A percentile compares a stretch with the other conserved stretches of the same genome.
Conservation (phyloP, 441 rosid species). For the Arabidopsis lyrata region DNA sequence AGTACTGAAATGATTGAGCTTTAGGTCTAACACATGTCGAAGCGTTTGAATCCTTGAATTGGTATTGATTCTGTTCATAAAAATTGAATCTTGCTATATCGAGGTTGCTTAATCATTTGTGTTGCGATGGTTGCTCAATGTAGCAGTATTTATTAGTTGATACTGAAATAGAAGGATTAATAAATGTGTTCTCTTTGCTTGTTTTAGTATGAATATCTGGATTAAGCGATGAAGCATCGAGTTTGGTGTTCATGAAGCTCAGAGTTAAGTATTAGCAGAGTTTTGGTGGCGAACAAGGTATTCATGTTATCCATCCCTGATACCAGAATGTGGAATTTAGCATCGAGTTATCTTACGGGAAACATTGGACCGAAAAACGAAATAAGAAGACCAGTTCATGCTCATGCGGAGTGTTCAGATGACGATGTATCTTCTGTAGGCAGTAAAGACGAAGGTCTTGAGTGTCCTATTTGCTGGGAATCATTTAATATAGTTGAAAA, state of each 20-base stretch:
- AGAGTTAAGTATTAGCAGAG: conserved; percentile 13
- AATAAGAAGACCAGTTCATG: conserved; percentile 40
- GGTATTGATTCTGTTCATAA: neutral
- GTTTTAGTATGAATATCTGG: conserved; percentile 1
- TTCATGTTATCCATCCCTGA: conserved; percentile 43
- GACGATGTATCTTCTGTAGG: conserved; percentile 64
- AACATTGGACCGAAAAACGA: conserved; percentile 54
- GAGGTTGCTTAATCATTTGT: neutral
- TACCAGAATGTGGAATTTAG: conserved; percentile 82
- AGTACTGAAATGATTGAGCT: neutral
- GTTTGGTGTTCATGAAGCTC: conserved; percentile 15
- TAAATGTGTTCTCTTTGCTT: neutral
- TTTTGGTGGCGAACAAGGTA: conserved; percentile 11
- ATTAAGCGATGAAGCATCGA: neutral
- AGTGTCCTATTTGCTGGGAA: conserved; percentile 81
- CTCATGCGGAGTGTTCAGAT: conserved; percentile 64
- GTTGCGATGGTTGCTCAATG: neutral
- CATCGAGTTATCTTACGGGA: conserved; percentile 73
- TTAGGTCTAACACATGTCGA: neutral
- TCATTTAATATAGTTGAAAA: conserved; percentile 79
- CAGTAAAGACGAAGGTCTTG: conserved; percentile 69
- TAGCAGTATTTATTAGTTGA: conserved; percentile 3
- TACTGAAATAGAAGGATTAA: neutral
- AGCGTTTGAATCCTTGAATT: neutral
- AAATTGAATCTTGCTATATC: neutral